Evolutionary conservation across 1,284 basidiomycete species (phyloP), one percentile per base, ranked within the genome.

Genomic region (Puccinia triticina): DNA sequence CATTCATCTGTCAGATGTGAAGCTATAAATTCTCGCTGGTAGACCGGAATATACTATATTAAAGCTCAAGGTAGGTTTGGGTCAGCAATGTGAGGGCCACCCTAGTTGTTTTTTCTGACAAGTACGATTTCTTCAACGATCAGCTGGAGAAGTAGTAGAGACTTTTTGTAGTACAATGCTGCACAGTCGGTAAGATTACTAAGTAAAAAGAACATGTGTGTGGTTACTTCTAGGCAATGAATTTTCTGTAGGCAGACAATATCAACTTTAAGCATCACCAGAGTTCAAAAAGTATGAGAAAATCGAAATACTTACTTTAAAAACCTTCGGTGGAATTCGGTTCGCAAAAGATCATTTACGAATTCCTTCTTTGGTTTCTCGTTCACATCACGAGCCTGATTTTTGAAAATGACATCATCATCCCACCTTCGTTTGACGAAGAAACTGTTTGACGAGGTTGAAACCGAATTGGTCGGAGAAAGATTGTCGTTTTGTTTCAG

Each of bases 401-500:
- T 97, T 89, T 97, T 97, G 91, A 98, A 98, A 85, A 98, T 95
- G 82, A 96, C 89, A 88, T 98, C 94, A 86, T 97, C 95, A 86
- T 98, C 95, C 95, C 95, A 98, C 78, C 95, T 90, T 85, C 92
- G 90, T 89, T 96, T 96, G 83, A 98, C 94, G 18, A 93, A 91
- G 86, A 98, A 97, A 8, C 85, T 84, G 29, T 84, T 84, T 0
- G 85, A 83, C 0, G 85, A 82, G 2, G 85, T 80, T 16, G 92
- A 91, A 8, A 93, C 92, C 0, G 91, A 91, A n/a, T 90, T 90
- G 0, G 92, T 92, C 7, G 93, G 93, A 1, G 87, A 86, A 21
- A 88, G 89, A 0, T 91, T 90, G 0, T 90, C 88, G 55, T 91
- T 87, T 78, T 92, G 91, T 2, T 93, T 93, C 1, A 97, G 89